Conservation (phyloP, 2,329 filamentous ascomycete genomes). For the Arthrobotrys sinensis region DNA sequence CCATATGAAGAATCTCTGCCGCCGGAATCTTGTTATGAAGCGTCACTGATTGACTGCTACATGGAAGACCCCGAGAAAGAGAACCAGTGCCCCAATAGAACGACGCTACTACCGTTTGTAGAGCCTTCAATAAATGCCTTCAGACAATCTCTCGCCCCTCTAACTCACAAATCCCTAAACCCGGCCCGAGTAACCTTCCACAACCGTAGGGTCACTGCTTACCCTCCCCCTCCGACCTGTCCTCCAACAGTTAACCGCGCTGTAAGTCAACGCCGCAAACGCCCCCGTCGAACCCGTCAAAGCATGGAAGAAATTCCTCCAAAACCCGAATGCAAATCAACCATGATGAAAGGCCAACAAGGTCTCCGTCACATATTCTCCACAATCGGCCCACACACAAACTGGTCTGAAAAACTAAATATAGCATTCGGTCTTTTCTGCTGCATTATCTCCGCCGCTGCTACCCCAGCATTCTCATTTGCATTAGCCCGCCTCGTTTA, state of each 20-base stretch:
- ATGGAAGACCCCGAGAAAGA: constrained; percentile 43
- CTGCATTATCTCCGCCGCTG: constrained; percentile 76
- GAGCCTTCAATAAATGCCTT: constrained; percentile 10
- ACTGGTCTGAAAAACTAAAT: constrained; percentile 70
- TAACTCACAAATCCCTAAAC: constrained; percentile 42
- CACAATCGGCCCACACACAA: constrained; percentile 80
- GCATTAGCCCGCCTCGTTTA: constrained; percentile 78
- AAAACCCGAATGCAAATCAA: constrained; percentile 47
- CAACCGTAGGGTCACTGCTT: not conserved
- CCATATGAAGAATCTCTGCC: constrained; percentile 31
- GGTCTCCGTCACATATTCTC: constrained; percentile 74
- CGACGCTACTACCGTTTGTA: constrained; percentile 15
- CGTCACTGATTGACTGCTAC: constrained; percentile 53
- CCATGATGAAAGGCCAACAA: constrained; percentile 28
- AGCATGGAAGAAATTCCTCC: constrained; percentile 57
- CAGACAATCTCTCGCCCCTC: constrained; percentile 29
- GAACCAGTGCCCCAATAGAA: constrained; percentile 23
- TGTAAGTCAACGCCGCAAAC: constrained; percentile 36
- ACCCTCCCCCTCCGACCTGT: not conserved
- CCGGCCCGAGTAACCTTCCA: constrained; percentile 32
- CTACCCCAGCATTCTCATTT: constrained; percentile 82
- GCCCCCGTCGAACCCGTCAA: constrained; percentile 49
- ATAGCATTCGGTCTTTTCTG: constrained; percentile 76
- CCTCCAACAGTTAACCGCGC: constrained; percentile 23
- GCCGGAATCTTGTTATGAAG: constrained; percentile 29